These are phyloP conservation scores for Uncinocarpus reesii DNA, from an alignment of 2,329 filamentous ascomycete genomes.

Conservation along the genomic window DNA sequence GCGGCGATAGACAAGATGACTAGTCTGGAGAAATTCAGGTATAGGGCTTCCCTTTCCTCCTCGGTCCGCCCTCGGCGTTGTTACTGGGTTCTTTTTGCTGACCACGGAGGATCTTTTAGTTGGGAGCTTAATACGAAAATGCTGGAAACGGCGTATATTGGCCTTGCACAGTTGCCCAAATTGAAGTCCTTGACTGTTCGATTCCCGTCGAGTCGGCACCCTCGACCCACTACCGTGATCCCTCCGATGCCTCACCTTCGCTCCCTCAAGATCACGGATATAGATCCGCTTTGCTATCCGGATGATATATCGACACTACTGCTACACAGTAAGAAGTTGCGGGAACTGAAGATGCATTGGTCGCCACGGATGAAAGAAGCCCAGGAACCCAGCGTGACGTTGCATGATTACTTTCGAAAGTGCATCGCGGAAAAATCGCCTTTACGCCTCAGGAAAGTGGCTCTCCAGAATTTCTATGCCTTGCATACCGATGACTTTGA, in stretches of 20 bases:
- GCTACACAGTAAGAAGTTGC: slow-evolving; percentile 43
- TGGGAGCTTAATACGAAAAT: slow-evolving; percentile 55
- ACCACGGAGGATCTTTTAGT: slow-evolving; percentile 23
- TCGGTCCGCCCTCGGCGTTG: background rate
- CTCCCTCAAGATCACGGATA: slow-evolving; percentile 46
- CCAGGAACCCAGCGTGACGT: slow-evolving; percentile 47
- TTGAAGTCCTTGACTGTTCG: slow-evolving; percentile 46
- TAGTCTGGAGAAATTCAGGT: slow-evolving; percentile 45
- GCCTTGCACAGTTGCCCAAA: slow-evolving; percentile 41
- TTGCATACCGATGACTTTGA: slow-evolving; percentile 41
- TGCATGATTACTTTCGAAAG: slow-evolving; percentile 48
- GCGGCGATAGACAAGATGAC: slow-evolving; percentile 51
- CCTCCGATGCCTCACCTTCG: slow-evolving; percentile 48
- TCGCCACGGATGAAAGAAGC: slow-evolving; percentile 51
- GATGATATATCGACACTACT: slow-evolving; percentile 52
- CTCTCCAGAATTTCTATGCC: slow-evolving; percentile 50
- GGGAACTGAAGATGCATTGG: slow-evolving; percentile 50
- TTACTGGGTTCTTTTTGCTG: background rate
- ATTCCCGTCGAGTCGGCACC: slow-evolving; percentile 47
- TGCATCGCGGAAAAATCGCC: slow-evolving; percentile 40
- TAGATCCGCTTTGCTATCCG: slow-evolving; percentile 54
- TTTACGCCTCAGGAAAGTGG: slow-evolving; percentile 42
- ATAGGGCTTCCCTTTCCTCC: slow-evolving; percentile 17
- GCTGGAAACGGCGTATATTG: slow-evolving; percentile 48
- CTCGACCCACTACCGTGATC: slow-evolving; percentile 47